phyloP scores from a whole-genome alignment of 2,329 filamentous ascomycete species.

The Fusarium oligoseptatum region DNA sequence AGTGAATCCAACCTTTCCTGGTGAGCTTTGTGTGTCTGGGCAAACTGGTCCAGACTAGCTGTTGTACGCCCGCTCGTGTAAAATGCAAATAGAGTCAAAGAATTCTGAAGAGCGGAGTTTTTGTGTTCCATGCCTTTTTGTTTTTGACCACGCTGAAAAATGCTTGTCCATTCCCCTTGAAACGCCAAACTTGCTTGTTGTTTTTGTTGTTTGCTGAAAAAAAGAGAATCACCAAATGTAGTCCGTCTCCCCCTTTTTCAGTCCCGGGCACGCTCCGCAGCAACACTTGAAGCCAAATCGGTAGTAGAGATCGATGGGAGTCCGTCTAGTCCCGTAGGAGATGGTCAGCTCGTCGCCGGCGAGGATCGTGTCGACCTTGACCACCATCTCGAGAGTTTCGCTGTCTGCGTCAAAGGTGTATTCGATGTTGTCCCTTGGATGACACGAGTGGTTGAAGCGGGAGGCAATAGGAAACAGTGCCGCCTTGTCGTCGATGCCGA shows the following conservation, averaged over 20 bases:
- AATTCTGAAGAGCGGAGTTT: background rate
- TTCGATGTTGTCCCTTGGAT: constrained; percentile 55
- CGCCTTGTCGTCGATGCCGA: constrained; percentile 44
- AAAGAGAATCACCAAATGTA: constrained; percentile 26
- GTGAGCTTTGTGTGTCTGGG: background rate
- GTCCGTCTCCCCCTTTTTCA: constrained; percentile 27
- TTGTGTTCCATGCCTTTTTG: background rate
- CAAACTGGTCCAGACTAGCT: background rate
- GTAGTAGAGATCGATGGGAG: constrained; percentile 54
- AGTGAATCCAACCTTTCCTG: background rate
- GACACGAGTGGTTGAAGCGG: constrained; percentile 71
- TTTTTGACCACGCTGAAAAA: background rate
- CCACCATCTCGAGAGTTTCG: constrained; percentile 57
- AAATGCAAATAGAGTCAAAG: background rate
- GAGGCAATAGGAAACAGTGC: constrained; percentile 65
- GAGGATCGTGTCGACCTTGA: constrained; percentile 51
- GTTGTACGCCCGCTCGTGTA: background rate
- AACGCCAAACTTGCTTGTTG: constrained; percentile 4
- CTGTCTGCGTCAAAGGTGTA: constrained; percentile 57
- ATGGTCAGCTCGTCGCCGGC: constrained; percentile 66
- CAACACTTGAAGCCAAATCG: constrained; percentile 67
- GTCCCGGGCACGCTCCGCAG: constrained; percentile 61
- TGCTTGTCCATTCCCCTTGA: background rate
- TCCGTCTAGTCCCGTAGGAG: constrained; percentile 57
- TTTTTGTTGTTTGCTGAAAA: background rate